Base-by-base conservation (phyloP, 257 asterid species). In the Euphrasia confusa region DNA sequence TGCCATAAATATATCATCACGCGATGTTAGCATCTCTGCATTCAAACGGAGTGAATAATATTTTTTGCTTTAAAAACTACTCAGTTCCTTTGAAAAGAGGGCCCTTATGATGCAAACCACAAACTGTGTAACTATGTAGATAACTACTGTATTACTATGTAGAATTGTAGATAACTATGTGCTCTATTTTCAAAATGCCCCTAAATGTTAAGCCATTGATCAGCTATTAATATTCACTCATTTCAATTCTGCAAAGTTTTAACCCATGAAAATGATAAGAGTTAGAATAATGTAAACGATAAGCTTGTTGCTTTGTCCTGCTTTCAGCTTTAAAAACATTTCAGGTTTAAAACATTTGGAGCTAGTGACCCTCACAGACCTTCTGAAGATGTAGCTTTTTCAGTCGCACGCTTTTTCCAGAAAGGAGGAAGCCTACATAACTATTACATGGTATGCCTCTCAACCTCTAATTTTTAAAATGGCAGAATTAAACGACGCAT, bases 401-500 rank as follows among this genome's bases (percentile, higher is more conserved):
- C 96, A 17, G 98, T 91, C 14, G 98, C 98, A 17, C 94, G 94
- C 3, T 91, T 91, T 84, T 91, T 88, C 74, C 96, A 88, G 64
- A 88, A 85, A 75, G 96, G 98, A 68, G 98, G 98, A 77, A 88
- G 92, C 79, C 68, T 91, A 35, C 95, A 85, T 60, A 91, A 91
- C 77, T 91, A 91, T 70, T 91, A 91, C 82, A 91, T 91, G 98
- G 98, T 91, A 75, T 58, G 57, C 18, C 13, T 28, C 49, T 15
- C 54, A 37, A 37, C 7, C 44, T 53, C 62, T 28, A 30, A 47
- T 32, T 14, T 55, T 61, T 15, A 49, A 57, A 18, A 12, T 15
- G 39, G 15, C 30, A 32, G 14, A 66, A 57, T 62, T 45, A 42
- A 64, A 68, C 61, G 48, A 71, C 40, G 58, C 45, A 35, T 7